Evolutionary conservation across 176 grass and related monocot genomes (phyloP), one percentile per base, ranked within the genome.

Genomic region (Triticum turgidum): DNA sequence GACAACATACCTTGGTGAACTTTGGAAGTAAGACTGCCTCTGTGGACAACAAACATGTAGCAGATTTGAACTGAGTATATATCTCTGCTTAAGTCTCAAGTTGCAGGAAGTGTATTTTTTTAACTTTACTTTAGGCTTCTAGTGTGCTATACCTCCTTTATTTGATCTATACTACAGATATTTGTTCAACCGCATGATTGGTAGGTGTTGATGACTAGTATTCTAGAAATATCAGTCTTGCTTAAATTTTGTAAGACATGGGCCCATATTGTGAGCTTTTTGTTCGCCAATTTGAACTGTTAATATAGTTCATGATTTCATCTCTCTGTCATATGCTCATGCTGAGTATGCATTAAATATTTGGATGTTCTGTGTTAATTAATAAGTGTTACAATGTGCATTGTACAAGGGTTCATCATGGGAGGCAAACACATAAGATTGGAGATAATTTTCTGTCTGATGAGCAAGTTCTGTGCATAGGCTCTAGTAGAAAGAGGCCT

Each of bases 381-480:
- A 80, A 89, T 58, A 73, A 61, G 30, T 78, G 21, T 68, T 82
- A 54, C 59, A 63, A 52, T 79, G 37, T 34, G 62, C 47, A 61
- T 73, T 67, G 3, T 77, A 67, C 65, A 98, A 98, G 93, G 88
- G 88, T 98, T 89, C 96, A 95, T 89, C 88, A 91, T 83, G 90
- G 91, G 82, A 96, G 96, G 78, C 87, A 92, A 86, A 91, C 87
- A 80, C 93, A 96, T 86, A 76, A 91, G 84, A 84, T 41, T 78
- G 90, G 93, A 84, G 90, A 91, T 84, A 21, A 61, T 81, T 67
- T 91, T 79, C 84, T 89, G 54, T 82, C 89, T 80, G 90, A 88
- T 3, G 94, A 98, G 85, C 90, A 98, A 83, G 85, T 98, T 52
- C 73, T 98, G 79, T 98, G 96, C 86, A 92, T 98, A 88, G 92